phyloP scores from a whole-genome alignment of 2,329 filamentous ascomycete genomes.

The Diplodia seriata region DNA sequence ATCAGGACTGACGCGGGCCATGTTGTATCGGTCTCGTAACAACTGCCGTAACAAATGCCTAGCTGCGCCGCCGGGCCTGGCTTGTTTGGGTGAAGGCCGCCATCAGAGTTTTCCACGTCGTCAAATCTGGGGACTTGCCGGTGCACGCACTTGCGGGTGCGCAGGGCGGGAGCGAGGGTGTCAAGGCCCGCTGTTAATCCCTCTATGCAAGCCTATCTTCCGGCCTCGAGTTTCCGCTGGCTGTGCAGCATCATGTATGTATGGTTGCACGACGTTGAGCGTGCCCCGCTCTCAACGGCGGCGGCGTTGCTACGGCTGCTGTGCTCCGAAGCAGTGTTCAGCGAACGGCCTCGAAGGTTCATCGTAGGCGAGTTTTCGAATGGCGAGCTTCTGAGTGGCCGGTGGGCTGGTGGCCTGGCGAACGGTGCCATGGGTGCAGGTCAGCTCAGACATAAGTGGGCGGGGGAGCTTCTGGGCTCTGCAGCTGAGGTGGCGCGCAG shows the following conservation, averaged over 20 bases:
- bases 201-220: neutral
- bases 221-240: neutral
- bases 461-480: neutral
- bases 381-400: neutral
- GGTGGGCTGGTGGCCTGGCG: constrained; percentile 6
- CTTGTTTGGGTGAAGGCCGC: constrained; percentile 7
- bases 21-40: constrained; percentile 8
- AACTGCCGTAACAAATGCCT: neutral
- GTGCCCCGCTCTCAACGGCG: constrained; percentile 2
- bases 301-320: too few relatives aligned
- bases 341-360: neutral
- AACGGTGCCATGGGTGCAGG: neutral
- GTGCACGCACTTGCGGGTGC: constrained; percentile 9
- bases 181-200: constrained; percentile 8
- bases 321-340: neutral
- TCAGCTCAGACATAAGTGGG: neutral
- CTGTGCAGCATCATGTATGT: neutral
- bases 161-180: constrained; percentile 8
- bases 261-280: constrained; percentile 9
- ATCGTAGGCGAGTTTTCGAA: neutral
- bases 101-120: constrained; percentile 16
- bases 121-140: constrained; percentile 14
- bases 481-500: neutral
- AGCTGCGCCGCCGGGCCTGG: neutral
- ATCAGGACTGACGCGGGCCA: constrained; percentile 3